Conservation (phyloP, 768 basidiomycete species). For the Coprinopsis cinerea region DNA sequence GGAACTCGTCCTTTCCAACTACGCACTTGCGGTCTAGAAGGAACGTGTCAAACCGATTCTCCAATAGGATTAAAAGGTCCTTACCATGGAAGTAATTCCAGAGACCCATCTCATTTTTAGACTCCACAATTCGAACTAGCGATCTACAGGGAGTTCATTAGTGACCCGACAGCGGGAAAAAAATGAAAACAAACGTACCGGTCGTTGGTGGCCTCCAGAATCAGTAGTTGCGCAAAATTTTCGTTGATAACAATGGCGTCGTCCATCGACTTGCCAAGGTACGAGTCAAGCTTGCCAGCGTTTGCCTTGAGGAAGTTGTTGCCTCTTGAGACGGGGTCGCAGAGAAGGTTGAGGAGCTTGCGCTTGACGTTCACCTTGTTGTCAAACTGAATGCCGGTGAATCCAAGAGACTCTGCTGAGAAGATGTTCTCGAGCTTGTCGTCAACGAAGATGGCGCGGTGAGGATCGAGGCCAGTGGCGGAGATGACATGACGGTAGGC, state of each 20-base stretch:
- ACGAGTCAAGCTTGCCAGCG: conserved; percentile 37
- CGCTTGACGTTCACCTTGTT: conserved; percentile 34
- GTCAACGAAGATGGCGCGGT: conserved; percentile 48
- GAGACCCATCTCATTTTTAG: conserved; percentile 24
- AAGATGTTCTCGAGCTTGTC: conserved; percentile 57
- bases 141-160: conserved; percentile 21
- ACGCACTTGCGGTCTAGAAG: conserved; percentile 16
- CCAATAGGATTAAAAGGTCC: neutral
- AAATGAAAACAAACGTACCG: conserved; percentile 22
- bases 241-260: conserved; percentile 34
- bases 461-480: conserved; percentile 41
- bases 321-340: conserved; percentile 41
- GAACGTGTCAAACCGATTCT: neutral
- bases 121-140: conserved; percentile 36
- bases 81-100: conserved; percentile 49
- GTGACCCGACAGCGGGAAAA: neutral
- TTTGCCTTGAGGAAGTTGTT: conserved; percentile 33
- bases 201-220: conserved; percentile 46
- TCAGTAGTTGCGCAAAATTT: conserved; percentile 56
- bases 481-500: conserved; percentile 46
- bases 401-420: conserved; percentile 50
- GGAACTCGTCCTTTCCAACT: conserved; percentile 45
- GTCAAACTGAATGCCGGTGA: conserved; percentile 50
- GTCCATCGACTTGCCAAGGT: conserved; percentile 30
- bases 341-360: conserved; percentile 40